Percentiles rank a stretch among this genome's conserved stretches.
phyloP scores from a whole-genome alignment of 371 early-diverging fungal species.

The Circinella minor region DNA sequence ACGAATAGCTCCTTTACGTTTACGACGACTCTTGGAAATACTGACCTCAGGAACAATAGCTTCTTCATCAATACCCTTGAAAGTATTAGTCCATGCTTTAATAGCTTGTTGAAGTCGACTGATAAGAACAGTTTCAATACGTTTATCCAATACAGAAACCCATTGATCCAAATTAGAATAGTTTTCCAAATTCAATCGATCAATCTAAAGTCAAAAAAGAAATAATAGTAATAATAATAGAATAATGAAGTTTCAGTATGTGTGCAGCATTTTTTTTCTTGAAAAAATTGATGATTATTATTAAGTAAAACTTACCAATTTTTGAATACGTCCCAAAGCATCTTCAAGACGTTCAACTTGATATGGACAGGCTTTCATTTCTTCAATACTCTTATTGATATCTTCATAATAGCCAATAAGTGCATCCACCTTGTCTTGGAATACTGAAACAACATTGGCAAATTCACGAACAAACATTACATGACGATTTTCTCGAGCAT shows the following conservation, averaged over 20 bases:
- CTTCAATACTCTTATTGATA: slow-evolving; percentile 77
- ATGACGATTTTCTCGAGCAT: slow-evolving; percentile 83
- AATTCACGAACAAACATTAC: slow-evolving; percentile 95
- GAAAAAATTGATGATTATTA: slow-evolving; percentile 7
- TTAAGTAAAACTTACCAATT: slow-evolving; percentile 48
- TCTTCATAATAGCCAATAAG: slow-evolving; percentile 84
- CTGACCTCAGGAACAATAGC: slow-evolving; percentile 46
- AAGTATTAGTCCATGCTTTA: slow-evolving; percentile 75
- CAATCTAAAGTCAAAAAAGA: slow-evolving; percentile 56
- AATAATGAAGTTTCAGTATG: too few species aligned
- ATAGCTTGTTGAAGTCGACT: slow-evolving; percentile 82
- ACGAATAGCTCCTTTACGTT: slow-evolving; percentile 57
- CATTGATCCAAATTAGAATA: slow-evolving; percentile 93
- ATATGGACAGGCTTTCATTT: slow-evolving; percentile 85
- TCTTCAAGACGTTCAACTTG: slow-evolving; percentile 68
- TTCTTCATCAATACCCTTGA: slow-evolving; percentile 66
- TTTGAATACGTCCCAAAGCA: slow-evolving; percentile 84
- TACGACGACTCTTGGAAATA: slow-evolving; percentile 51
- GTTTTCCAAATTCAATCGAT: slow-evolving; percentile 90
- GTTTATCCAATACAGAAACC: slow-evolving; percentile 83
- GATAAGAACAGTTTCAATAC: slow-evolving; percentile 82
- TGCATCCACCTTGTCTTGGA: slow-evolving; percentile 93
- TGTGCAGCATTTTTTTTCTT: not conserved
- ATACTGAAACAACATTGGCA: slow-evolving; percentile 85
- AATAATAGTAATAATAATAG: not conserved